Evolutionary conservation across 2,329 filamentous ascomycete species (phyloP), one percentile per base, ranked within the genome.

Genomic region (Nemania abortiva): DNA sequence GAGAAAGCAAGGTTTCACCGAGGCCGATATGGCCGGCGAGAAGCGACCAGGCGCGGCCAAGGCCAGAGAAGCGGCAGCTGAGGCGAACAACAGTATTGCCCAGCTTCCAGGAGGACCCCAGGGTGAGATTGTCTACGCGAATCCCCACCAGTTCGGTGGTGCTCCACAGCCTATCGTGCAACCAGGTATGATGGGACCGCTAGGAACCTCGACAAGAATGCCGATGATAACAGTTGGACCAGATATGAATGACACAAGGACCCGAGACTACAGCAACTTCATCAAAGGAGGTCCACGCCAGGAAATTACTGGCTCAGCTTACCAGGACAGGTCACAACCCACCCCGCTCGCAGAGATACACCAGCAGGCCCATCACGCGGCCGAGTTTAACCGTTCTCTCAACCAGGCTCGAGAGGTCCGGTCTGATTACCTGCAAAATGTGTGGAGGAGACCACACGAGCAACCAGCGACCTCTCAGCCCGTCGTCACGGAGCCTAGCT

Each of bases 1-100:
- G 7, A 88, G 92, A 56, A 99, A 98, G 82, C 96, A 99, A 81
- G 96, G 96, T 11, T 99, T 99, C 79, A 99, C 96, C 0, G 96
- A 99, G 80, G 94, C 97, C 71, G 96, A 99, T 80, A 87, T 95
- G 59, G 96, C 96, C 3, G 96, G 96, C 49, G 96, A 99, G 82
- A 98, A 99, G 85, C 88, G 96, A 72, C 96, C 96, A 6, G 96
- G 96, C 63, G 95, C 93, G 47, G 90, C 94, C 67, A 97, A 97
- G 83, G 92, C 92, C 70, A 88, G 95, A 77, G 93, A 97, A 82
- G 91, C 92, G 52, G 91, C 91, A 20, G 89, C 92, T 13, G 90
- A 91, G 62, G 91, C 92, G 83, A 86, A 87, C 77, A 89, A 85
- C 74, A 88, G 88, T 57, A 87, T 87, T 69, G 76, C 83, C 39